Percentiles rank a stretch among this genome's conserved stretches.
phyloP scores from a whole-genome alignment of 441 rosid genomes.

The Adansonia rubrostipa region DNA sequence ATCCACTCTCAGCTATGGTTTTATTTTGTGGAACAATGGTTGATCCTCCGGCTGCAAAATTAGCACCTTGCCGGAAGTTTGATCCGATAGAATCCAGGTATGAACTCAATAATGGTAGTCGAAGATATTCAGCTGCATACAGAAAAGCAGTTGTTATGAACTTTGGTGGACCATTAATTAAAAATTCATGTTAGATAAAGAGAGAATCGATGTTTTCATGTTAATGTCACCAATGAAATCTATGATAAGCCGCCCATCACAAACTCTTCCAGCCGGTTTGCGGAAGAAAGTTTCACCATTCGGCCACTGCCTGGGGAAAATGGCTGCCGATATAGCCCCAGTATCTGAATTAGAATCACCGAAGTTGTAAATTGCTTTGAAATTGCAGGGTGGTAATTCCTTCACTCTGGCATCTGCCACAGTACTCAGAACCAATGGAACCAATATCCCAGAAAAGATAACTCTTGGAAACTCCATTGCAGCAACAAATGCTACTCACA shows the following conservation, averaged over 20 bases:
- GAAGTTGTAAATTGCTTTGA: slow-evolving; percentile 30
- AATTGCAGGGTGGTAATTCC: slow-evolving; percentile 17
- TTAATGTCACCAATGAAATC: slow-evolving; percentile 40
- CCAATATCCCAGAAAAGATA: slow-evolving; percentile 1
- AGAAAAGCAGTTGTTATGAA: not conserved
- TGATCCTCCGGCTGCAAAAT: slow-evolving; percentile 89
- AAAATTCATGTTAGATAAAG: not conserved
- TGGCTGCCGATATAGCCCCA: slow-evolving; percentile 19
- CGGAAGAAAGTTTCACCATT: slow-evolving; percentile 28
- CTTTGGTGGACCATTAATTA: not conserved
- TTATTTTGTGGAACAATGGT: slow-evolving; percentile 77
- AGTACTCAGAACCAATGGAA: not conserved
- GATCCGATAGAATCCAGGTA: slow-evolving; percentile 50
- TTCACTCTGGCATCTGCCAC: not conserved
- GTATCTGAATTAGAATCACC: slow-evolving; percentile 30
- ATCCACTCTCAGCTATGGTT: slow-evolving; percentile 66
- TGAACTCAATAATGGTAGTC: slow-evolving; percentile 74
- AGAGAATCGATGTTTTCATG: not conserved
- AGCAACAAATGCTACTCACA: not conserved
- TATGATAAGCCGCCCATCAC: slow-evolving; percentile 60
- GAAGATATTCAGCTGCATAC: slow-evolving; percentile 70
- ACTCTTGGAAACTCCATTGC: slow-evolving; percentile 12
- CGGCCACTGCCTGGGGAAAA: slow-evolving; percentile 20
- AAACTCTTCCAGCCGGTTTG: slow-evolving; percentile 51
- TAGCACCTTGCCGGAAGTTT: slow-evolving; percentile 79